Percentiles rank a stretch among this genome's conserved stretches.
phyloP scores from a whole-genome alignment of 1,139 yeast genomes.

The Geotrichum klebahnii region DNA sequence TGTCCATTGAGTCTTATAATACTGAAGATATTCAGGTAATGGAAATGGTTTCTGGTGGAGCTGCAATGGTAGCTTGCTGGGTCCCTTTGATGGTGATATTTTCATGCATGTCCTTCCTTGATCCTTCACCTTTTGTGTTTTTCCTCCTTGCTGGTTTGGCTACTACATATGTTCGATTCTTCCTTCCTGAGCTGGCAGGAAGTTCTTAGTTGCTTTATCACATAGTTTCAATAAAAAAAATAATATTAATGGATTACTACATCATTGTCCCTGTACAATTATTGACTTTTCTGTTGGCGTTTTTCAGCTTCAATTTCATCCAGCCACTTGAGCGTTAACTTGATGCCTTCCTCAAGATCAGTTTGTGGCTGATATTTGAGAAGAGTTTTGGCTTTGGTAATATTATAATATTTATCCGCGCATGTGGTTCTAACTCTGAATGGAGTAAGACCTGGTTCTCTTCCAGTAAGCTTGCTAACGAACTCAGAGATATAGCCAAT shows the following conservation, averaged over 20 bases:
- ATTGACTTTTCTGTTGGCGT: slow-evolving; percentile 11
- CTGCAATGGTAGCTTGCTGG: slow-evolving; percentile 20
- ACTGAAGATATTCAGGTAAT: neutral
- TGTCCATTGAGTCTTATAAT: neutral
- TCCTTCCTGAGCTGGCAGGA: slow-evolving; percentile 22
- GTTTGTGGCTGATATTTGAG: slow-evolving; percentile 82
- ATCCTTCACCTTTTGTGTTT: slow-evolving; percentile 19
- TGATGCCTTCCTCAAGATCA: slow-evolving; percentile 76
- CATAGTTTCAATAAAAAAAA: neutral
- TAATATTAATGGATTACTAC: neutral
- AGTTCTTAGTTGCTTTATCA: neutral
- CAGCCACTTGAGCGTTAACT: slow-evolving; percentile 80
- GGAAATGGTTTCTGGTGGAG: slow-evolving; percentile 17
- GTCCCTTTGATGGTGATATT: slow-evolving; percentile 19
- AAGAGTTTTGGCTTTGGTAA: slow-evolving; percentile 72
- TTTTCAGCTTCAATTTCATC: slow-evolving; percentile 49
- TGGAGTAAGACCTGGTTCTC: slow-evolving; percentile 93
- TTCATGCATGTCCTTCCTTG: slow-evolving; percentile 20
- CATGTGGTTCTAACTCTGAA: slow-evolving; percentile 90
- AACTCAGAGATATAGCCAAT: slow-evolving; percentile 78
- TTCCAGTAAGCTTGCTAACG: slow-evolving; percentile 61
- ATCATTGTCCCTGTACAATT: neutral
- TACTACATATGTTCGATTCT: slow-evolving; percentile 20
- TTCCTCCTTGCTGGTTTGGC: slow-evolving; percentile 22
- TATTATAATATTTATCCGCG: slow-evolving; percentile 93